A percentile compares a stretch with the other conserved stretches of the same genome.
Conservation (phyloP, 2,329 filamentous ascomycete genomes). For the Paracoccidioides lutzii region DNA sequence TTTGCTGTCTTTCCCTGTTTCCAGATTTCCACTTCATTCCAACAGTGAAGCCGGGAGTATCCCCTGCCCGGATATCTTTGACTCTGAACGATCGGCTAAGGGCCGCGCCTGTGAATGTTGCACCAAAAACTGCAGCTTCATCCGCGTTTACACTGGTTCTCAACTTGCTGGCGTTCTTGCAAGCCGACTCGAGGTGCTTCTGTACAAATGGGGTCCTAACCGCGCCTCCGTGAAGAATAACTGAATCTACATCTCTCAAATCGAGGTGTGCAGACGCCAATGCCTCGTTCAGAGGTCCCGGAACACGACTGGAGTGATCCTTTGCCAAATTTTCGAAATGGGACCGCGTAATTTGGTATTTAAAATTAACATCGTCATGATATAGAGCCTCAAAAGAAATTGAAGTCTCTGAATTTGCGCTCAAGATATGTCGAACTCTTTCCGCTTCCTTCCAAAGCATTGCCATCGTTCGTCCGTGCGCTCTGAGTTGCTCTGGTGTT, state of each 20-base stretch:
- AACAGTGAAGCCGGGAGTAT: constrained; percentile 60
- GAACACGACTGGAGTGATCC: constrained; percentile 54
- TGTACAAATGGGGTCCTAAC: constrained; percentile 91
- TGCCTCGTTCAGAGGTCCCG: constrained; percentile 57
- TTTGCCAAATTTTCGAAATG: constrained; percentile 71
- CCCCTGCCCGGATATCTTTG: constrained; percentile 83
- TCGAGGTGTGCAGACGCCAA: constrained; percentile 60
- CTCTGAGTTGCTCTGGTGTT: constrained; percentile 37
- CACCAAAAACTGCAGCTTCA: constrained; percentile 90
- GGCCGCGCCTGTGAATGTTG: constrained; percentile 83
- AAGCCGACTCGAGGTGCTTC: constrained; percentile 65
- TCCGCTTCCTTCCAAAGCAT: constrained; percentile 92
- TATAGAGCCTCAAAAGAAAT: constrained; percentile 71
- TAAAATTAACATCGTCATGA: constrained; percentile 85
- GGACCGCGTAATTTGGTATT: constrained; percentile 69
- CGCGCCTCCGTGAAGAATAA: constrained; percentile 86
- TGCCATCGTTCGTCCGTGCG: constrained; percentile 71
- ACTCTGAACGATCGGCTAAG: constrained; percentile 93
- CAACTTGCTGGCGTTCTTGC: constrained; percentile 63
- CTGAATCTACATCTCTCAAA: constrained; percentile 65
- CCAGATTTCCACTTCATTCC: constrained; percentile 64
- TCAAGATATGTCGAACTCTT: constrained; percentile 73
- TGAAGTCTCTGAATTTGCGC: constrained; percentile 74
- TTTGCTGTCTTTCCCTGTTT: constrained; percentile 61
- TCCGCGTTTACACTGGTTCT: constrained; percentile 93